Evolutionary conservation across 2,329 filamentous ascomycete genomes (phyloP), one percentile per base, ranked within the genome.

Genomic region (Fusarium burgessii): DNA sequence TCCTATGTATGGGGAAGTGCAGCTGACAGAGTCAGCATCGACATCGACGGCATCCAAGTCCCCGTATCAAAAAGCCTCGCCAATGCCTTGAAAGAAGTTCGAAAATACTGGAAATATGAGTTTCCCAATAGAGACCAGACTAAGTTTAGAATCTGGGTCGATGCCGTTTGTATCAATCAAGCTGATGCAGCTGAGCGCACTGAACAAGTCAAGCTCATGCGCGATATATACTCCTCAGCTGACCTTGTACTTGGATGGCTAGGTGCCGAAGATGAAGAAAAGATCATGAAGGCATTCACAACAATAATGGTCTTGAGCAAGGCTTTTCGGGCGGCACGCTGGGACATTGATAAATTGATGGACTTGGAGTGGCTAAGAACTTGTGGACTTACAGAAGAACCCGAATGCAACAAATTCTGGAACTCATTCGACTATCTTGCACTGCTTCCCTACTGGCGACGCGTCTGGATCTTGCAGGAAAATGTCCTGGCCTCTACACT

Each of bases 151-250:
- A 63, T 64, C 2, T 64, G 58, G 61, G 43, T 64, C 9, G 61
- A 63, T 6, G 58, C 61, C 1, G 15, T 64, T 7, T 63, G 46
- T 0, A 64, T 64, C 41, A 9, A 64, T 3, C 61, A 64, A 35
- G 13, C 15, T 8, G n/a, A 64, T 1, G 18, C 52, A 5, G n/a
- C 18, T 7, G 61, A 64, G 6, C 61, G 61, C 15, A 64, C 50
- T 7, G 58, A 56, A 3, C 58, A 64, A 47, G 61, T 64, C 18
- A 63, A 63, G 14, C 61, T 62, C n/a, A 64, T 64, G 58, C 40
- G 47, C 11, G 35, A 36, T 6, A 63, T 64, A 10, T 64, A 36
- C 20, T 63, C 11, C n/a, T 62, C 9, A 55, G 46, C 42, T 17
- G 61, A 64, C 38, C 35, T 63, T 1, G 41, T 64, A 1, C 61